A percentile compares a stretch with the other conserved stretches of the same genome.
phyloP scores from a whole-genome alignment of 2,329 filamentous ascomycete species.

The Xylariales sp. region DNA sequence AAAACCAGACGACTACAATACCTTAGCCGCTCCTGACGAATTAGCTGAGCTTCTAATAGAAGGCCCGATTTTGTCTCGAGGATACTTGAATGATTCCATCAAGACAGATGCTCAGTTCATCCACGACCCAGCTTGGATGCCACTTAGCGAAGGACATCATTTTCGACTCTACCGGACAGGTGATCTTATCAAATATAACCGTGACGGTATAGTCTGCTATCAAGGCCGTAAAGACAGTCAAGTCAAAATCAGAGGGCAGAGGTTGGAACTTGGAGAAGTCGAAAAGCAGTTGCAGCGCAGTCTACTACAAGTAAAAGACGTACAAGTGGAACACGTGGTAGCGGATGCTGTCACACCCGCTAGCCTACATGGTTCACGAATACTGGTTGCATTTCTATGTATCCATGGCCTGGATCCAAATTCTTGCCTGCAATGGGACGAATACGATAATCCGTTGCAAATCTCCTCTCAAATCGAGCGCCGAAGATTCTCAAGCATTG shows the following conservation, averaged over 20 bases:
- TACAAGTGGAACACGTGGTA: not conserved
- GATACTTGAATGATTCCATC: not conserved
- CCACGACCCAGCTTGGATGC: not conserved
- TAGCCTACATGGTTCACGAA: constrained; percentile 1
- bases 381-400: constrained; percentile 5
- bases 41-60: constrained; percentile 32
- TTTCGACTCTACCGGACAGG: constrained; percentile 1
- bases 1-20: constrained; percentile 25
- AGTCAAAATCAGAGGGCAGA: constrained; percentile 2
- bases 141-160: not conserved
- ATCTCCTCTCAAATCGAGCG: not conserved
- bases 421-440: constrained; percentile 1
- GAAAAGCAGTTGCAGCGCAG: not conserved
- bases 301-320: not conserved
- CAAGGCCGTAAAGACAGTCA: constrained; percentile 1
- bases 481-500: not conserved
- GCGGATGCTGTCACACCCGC: constrained; percentile 1
- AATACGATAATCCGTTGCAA: not conserved
- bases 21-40: not conserved
- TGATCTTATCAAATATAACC: not conserved
- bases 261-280: constrained; percentile 1
- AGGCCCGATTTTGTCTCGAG: constrained; percentile 1
- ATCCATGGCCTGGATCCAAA: not conserved
- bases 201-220: not conserved
- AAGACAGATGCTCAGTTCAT: not conserved